phyloP scores from a whole-genome alignment of 2,329 filamentous ascomycete species.

The Ophiostoma sp. region DNA sequence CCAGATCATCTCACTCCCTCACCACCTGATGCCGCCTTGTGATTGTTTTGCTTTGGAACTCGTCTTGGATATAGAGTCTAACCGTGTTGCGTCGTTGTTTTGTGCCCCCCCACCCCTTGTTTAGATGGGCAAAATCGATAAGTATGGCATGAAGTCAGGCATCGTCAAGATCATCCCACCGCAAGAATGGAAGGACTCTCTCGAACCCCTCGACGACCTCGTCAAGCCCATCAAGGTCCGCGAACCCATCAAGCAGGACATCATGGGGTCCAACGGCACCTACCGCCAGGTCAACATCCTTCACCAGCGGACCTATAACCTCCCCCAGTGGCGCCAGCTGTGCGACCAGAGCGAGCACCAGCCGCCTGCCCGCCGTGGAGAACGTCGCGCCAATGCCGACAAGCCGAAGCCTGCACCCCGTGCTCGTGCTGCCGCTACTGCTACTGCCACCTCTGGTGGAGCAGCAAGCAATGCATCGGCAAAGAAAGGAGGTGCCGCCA shows the following conservation, averaged over 20 bases:
- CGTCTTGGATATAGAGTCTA: background rate
- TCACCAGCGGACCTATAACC: slow-evolving; percentile 92
- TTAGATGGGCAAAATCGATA: slow-evolving; percentile 78
- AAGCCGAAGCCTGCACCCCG: slow-evolving; percentile 48
- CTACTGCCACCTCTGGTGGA: slow-evolving; percentile 27
- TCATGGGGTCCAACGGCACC: slow-evolving; percentile 90
- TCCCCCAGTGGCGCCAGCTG: slow-evolving; percentile 91
- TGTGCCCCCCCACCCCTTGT: background rate
- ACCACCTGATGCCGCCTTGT: too few species aligned
- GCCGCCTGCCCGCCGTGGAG: slow-evolving; percentile 85
- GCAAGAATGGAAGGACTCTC: slow-evolving; percentile 82
- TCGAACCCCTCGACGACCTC: slow-evolving; percentile 76
- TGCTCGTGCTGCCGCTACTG: slow-evolving; percentile 39
- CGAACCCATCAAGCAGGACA: slow-evolving; percentile 97
- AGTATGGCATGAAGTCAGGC: slow-evolving; percentile 95
- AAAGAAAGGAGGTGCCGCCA: slow-evolving; percentile 32
- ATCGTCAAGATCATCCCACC: slow-evolving; percentile 96
- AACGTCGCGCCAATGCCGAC: slow-evolving; percentile 66
- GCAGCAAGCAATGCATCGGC: slow-evolving; percentile 19
- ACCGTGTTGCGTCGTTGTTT: slow-evolving; percentile 34
- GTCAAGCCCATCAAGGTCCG: slow-evolving; percentile 91
- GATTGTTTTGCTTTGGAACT: background rate
- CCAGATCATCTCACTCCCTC: too few species aligned
- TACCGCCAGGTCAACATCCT: slow-evolving; percentile 98
- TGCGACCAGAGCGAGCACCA: slow-evolving; percentile 96